Evolutionary conservation across 805 yeast species (phyloP).

Genomic region (Metschnikowia cubensis): DNA sequence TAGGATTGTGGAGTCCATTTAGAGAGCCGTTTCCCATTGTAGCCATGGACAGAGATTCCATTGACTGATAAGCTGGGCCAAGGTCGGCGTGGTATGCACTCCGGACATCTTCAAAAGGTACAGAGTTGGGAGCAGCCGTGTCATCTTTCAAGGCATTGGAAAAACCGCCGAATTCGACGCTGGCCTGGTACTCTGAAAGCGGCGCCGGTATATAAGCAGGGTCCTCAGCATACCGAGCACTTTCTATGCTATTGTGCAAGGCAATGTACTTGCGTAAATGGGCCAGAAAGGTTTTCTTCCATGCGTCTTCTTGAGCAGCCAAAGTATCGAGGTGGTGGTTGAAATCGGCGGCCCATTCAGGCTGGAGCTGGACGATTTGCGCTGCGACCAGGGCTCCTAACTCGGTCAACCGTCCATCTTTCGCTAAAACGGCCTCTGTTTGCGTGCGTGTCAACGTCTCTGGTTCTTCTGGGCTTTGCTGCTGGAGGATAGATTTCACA

Average conservation of each 20-base stretch:
- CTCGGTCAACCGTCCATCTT: conserved; percentile 27
- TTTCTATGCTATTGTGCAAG: conserved; percentile 27
- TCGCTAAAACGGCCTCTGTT: conserved; percentile 20
- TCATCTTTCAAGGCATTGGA: conserved; percentile 21
- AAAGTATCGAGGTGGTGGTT: conserved; percentile 23
- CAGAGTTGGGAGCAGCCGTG: too few species aligned
- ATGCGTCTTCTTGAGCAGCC: conserved; percentile 26
- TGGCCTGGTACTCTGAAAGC: conserved; percentile 34
- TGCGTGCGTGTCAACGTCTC: too few species aligned
- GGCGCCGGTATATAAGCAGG: conserved; percentile 28
- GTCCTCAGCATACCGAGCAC: conserved; percentile 22
- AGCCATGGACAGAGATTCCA: too few species aligned
- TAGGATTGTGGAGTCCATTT: too few species aligned
- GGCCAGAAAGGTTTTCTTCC: conserved; percentile 27
- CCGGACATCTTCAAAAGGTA: too few species aligned
- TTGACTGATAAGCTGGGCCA: too few species aligned
- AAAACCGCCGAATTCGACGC: conserved; percentile 38
- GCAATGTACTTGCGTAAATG: conserved; percentile 30
- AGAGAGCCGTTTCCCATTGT: too few species aligned
- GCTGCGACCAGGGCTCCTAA: conserved; percentile 25
- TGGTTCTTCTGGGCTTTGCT: too few species aligned
- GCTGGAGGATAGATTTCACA: neutral
- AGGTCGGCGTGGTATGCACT: too few species aligned
- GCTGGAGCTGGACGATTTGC: conserved; percentile 24
- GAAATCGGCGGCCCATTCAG: conserved; percentile 35